Conservation (phyloP, 2,329 filamentous ascomycete genomes). For the Coniochaeta ligniaria region DNA sequence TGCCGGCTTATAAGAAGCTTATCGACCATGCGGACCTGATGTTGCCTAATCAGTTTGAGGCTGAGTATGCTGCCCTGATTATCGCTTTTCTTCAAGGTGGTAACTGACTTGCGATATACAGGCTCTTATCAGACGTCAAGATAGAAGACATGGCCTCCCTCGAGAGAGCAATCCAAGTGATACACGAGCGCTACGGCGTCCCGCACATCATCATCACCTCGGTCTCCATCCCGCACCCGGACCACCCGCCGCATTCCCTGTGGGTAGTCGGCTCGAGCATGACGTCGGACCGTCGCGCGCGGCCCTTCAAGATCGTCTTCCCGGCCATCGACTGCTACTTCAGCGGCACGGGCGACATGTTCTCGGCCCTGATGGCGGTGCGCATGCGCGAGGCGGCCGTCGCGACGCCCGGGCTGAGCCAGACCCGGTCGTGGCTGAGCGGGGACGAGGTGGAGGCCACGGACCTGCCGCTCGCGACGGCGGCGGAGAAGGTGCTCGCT, state of each 20-base stretch:
- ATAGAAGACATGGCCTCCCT: constrained; percentile 71
- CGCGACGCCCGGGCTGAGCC: constrained; percentile 33
- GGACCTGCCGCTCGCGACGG: constrained; percentile 75
- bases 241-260: constrained; percentile 44
- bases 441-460: constrained; percentile 60
- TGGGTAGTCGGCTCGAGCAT: constrained; percentile 74
- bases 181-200: constrained; percentile 70
- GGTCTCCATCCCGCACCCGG: constrained; percentile 58
- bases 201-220: constrained; percentile 93
- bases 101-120: constrained; percentile 26
- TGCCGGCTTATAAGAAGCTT: constrained; percentile 80
- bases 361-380: constrained; percentile 82
- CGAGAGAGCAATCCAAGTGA: constrained; percentile 62
- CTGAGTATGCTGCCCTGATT: constrained; percentile 53
- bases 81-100: too few species aligned
- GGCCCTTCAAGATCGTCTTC: constrained; percentile 84
- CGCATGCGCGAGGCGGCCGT: constrained; percentile 69
- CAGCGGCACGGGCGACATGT: constrained; percentile 97
- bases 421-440: constrained; percentile 64
- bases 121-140: constrained; percentile 75
- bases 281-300: constrained; percentile 53
- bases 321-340: constrained; percentile 90
- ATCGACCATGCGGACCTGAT: constrained; percentile 82
- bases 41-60: constrained; percentile 94
- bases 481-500: constrained; percentile 79